Base-by-base conservation (phyloP, 768 basidiomycete species). In the Leccinum subgranulosum region DNA sequence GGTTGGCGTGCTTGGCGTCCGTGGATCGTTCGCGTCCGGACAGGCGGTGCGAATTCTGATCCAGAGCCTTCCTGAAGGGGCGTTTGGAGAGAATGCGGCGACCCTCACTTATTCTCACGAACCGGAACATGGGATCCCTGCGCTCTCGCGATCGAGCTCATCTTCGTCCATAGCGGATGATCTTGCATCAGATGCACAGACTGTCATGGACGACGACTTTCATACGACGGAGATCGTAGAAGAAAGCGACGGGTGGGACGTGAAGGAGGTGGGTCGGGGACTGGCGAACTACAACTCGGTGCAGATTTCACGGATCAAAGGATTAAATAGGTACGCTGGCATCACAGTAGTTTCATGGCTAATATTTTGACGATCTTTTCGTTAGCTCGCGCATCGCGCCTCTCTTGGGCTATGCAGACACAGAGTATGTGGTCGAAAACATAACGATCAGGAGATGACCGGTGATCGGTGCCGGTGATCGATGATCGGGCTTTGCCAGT, bases 391-490 rank as follows among this genome's bases (percentile, higher is more conserved):
- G 90, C 52, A 84, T 99, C 39, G 77, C 87, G 9, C 83, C 86
- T 58, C 66, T 94, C 6, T 73, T 99, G 49, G 96, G 94, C 3
- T 98, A 99, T 72, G 91, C 90, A 14, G 97, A 99, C 69, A 90
- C 92, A 27, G 97, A 98, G 71, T 91, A 98, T 75, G 94, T 98
- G 49, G 95, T 96, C 6, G 97, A 98, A 68, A 92, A 94, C 66
- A 87, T 97, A 65, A 93, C 91, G 3, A 88, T 96, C 53, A 81
- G 87, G 53, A 3, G 17, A 29, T 49, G 17, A 19, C 14, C 33
- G 33, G 33, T 34, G 14, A 34, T 2, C 33, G 31, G 31, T 33
- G 31, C 0, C 33, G 31, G 31, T 33, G 31, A 33, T 12, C 31
- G 12, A 31, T 2, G n/a, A 41, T 41, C n/a, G 10, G 39, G n/a